These are phyloP conservation scores for Solanum medicagineum DNA, from an alignment of 257 asterid genomes.

Conservation along the genomic window DNA sequence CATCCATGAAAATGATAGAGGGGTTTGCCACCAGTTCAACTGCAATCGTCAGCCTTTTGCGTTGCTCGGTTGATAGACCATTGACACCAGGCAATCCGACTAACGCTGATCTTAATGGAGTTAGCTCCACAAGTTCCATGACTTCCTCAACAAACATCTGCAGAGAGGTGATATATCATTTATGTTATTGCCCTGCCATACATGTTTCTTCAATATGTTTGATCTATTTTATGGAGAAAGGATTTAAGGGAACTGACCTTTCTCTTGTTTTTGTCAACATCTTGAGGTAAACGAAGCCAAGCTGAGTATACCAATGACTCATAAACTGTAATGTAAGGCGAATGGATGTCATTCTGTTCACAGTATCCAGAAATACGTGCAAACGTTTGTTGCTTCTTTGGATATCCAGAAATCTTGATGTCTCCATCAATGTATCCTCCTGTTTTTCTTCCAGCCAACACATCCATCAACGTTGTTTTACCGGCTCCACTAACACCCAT, in stretches of 20 bases:
- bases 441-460: conserved; percentile 59
- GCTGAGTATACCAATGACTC: conserved; percentile 59
- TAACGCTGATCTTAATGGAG: conserved; percentile 30
- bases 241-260: conserved; percentile 19
- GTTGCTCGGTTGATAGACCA: conserved; percentile 61
- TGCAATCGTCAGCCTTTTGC: conserved; percentile 62
- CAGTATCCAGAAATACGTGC: conserved; percentile 65
- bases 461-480: conserved; percentile 68
- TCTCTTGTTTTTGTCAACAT: conserved; percentile 26
- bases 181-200: not conserved
- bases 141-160: conserved; percentile 47
- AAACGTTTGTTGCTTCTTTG: conserved; percentile 51
- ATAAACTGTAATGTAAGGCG: conserved; percentile 46
- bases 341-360: conserved; percentile 62
- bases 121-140: conserved; percentile 57
- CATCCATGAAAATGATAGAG: conserved; percentile 66
- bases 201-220: not conserved
- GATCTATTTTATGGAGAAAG: not conserved
- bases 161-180: not conserved
- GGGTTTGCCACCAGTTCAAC: conserved; percentile 64
- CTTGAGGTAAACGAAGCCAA: conserved; percentile 44
- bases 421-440: conserved; percentile 51
- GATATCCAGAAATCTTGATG: conserved; percentile 51
- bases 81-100: conserved; percentile 56
- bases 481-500: conserved; percentile 84